phyloP scores from a whole-genome alignment of 768 basidiomycete genomes.

The Filobasidium floriforme region DNA sequence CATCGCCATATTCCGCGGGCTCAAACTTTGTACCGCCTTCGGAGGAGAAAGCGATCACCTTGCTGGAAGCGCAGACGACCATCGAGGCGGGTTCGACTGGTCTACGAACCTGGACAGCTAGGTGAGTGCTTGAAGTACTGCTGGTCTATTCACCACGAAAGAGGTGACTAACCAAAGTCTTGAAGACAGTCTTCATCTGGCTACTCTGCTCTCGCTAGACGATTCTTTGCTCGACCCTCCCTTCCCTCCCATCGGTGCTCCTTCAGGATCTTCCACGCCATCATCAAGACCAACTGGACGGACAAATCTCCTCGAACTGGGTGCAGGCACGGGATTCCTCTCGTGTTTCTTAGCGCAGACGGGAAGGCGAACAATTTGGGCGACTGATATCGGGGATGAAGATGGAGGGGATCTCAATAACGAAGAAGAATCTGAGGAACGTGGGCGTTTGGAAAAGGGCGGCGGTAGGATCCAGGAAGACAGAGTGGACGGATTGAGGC shows the following conservation, averaged over 20 bases:
- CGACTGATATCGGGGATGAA: slow-evolving; percentile 20
- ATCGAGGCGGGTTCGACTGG: slow-evolving; percentile 43
- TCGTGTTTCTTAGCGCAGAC: slow-evolving; percentile 35
- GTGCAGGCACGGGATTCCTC: slow-evolving; percentile 42
- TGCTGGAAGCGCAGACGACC: slow-evolving; percentile 42
- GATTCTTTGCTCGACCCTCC: slow-evolving; percentile 4
- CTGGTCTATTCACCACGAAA: background rate
- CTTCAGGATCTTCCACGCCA: background rate
- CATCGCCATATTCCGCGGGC: slow-evolving; percentile 5
- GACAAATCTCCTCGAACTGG: slow-evolving; percentile 29
- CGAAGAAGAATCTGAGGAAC: background rate
- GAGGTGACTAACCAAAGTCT: background rate
- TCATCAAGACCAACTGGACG: background rate
- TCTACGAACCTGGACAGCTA: slow-evolving; percentile 39
- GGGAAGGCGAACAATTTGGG: slow-evolving; percentile 14
- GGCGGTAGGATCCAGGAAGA: background rate
- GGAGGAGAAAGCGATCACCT: slow-evolving; percentile 26
- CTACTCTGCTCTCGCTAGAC: background rate
- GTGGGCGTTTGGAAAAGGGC: background rate
- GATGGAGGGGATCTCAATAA: slow-evolving; percentile 1
- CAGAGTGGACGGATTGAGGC: background rate
- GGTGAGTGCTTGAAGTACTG: slow-evolving; percentile 10
- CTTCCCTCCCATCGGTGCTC: background rate
- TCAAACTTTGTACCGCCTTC: background rate
- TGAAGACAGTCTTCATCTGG: background rate